Conservation (phyloP, 1,139 yeast species). For the Sugiyamaella castrensis region DNA sequence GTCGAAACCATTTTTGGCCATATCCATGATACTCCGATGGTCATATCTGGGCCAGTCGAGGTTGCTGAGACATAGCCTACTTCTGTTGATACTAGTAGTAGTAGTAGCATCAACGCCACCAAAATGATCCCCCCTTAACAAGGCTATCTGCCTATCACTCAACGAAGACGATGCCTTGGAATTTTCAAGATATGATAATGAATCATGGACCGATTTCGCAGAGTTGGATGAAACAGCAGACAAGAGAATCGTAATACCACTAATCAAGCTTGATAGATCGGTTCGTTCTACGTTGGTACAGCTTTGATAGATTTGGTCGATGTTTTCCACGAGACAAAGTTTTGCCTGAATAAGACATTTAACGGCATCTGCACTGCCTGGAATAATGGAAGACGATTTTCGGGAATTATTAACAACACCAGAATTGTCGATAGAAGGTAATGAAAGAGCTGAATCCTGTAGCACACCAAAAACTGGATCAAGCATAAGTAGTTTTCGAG, state of each 20-base stretch:
- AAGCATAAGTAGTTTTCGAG: constrained; percentile 26
- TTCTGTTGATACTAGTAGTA: no score
- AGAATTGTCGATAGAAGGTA: constrained; percentile 38
- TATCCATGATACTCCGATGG: no score
- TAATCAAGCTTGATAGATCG: constrained; percentile 23
- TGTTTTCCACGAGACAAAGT: not conserved
- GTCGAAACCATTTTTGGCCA: no score
- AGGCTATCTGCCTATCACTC: constrained; percentile 17
- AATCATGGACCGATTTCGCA: constrained; percentile 3
- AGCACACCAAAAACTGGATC: constrained; percentile 50
- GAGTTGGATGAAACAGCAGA: constrained; percentile 26
- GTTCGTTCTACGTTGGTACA: constrained; percentile 27
- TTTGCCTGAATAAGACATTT: constrained; percentile 9
- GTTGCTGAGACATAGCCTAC: no score
- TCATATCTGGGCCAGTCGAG: no score
- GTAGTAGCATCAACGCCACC: not conserved
- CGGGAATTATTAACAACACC: not conserved
- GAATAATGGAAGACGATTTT: constrained; percentile 1
- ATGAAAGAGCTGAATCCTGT: constrained; percentile 48
- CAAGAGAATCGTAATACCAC: constrained; percentile 32
- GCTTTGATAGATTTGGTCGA: constrained; percentile 6
- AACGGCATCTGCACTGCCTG: constrained; percentile 10
- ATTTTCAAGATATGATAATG: constrained; percentile 17
- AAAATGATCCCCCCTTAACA: constrained; percentile 10
- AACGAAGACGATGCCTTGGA: constrained; percentile 10